Evolutionary conservation across 257 asterid species (phyloP).

Genomic region (Ajuga chamaepitys): DNA sequence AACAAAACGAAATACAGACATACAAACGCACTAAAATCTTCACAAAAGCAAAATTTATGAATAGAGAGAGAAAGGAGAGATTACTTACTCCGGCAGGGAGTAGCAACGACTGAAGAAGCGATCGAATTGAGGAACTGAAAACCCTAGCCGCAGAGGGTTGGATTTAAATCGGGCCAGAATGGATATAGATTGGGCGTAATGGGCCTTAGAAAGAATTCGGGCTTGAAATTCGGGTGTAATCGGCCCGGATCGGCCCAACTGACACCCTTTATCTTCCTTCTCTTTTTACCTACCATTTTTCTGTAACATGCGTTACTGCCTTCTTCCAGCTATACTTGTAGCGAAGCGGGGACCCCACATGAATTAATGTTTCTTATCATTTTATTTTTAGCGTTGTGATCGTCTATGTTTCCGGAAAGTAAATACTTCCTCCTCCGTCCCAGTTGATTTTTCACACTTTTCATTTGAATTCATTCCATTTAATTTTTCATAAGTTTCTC

Average conservation of each 20-base stretch:
- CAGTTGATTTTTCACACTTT: too few species aligned
- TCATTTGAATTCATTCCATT: too few species aligned
- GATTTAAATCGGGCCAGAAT: conserved; percentile 24
- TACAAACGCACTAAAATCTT: neutral
- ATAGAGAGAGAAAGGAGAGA: neutral
- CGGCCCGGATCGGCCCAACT: conserved; percentile 43
- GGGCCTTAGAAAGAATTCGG: conserved; percentile 28
- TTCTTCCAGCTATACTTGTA: neutral
- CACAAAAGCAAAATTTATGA: neutral
- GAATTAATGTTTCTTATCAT: neutral
- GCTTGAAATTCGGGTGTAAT: conserved; percentile 8
- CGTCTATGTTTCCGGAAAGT: too few species aligned
- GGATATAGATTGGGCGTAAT: conserved; percentile 13
- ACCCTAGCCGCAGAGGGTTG: conserved; percentile 24
- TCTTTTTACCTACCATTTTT: conserved; percentile 11
- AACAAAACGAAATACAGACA: neutral
- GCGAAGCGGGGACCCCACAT: neutral
- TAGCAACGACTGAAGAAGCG: too few species aligned
- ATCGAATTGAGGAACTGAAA: conserved; percentile 14
- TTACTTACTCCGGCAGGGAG: conserved; percentile 1
- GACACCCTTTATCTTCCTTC: neutral
- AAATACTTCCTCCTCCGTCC: too few species aligned
- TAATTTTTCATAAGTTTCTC: too few species aligned
- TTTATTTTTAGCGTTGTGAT: too few species aligned
- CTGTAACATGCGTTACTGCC: neutral